Base-by-base conservation (phyloP, 306 rosid species). In the Acacia crassicarpa region DNA sequence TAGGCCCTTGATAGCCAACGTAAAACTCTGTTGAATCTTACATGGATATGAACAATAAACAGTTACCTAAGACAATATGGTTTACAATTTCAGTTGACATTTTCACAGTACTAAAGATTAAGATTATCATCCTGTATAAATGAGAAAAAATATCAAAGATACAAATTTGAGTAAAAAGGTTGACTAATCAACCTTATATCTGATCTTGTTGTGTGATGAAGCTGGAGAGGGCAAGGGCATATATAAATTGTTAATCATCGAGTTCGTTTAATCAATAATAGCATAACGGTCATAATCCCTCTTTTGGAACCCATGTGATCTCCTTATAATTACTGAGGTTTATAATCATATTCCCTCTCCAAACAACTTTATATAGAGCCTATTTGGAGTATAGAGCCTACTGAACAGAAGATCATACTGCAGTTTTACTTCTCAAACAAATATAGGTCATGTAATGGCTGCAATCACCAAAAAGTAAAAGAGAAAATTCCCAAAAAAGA, bases 21-120 rank as follows among this genome's bases (percentile, higher is more conserved):
- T 15, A 15, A 48, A 48, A 14, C 20, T 48, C 1, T 4, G 6
- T 48, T 15, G 19, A 51, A 51, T 17, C 58, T 51, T 9, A 51
- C 58, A 51, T 51, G 58, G 5, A 51, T 51, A 51, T 51, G 22
- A 16, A 51, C 58, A 51, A 51, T 17, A 17, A 51, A 51, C 23
- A 43, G 67, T 65, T 49, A 74, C 78, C 62, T 83, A 30, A 78
- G 19, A 77, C 48, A 62, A 69, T 30, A 35, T 15, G 67, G 58
- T 49, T 73, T 61, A 20, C 73, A 58, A 7, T 53, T 77, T 72
- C 77, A 32, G 49, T 10, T 51, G 58, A 80, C 54, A 33, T n/a
- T 16, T n/a, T 15, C 53, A 59, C 27, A 12, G 38, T 58, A 40
- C 40, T 53, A 27, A 15, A 20, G 22, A 40, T 27, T 4, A 56